These are phyloP conservation scores for Sarocladiaceae sp. DNA, from an alignment of 2,329 filamentous ascomycete species.

Conservation along the genomic window DNA sequence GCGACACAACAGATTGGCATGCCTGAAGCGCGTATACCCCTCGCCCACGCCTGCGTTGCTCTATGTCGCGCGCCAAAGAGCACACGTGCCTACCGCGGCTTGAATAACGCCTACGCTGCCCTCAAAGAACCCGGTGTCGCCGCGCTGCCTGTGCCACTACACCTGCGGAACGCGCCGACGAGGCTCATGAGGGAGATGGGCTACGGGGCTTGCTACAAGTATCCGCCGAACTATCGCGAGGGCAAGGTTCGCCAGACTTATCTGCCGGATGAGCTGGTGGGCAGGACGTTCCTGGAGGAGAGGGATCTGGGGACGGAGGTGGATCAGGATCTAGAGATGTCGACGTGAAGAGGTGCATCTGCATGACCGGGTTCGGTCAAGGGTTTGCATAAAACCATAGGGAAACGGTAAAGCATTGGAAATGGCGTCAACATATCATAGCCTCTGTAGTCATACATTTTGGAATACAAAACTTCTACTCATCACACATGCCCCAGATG, in stretches of 20 bases:
- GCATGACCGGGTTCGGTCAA: neutral
- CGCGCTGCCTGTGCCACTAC: slow-evolving; percentile 73
- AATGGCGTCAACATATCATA: slow-evolving; percentile 2
- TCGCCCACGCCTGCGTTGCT: slow-evolving; percentile 81
- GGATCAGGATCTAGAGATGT: slow-evolving; percentile 59
- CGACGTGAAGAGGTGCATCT: slow-evolving; percentile 15
- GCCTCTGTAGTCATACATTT: neutral
- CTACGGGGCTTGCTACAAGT: slow-evolving; percentile 89
- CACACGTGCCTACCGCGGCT: slow-evolving; percentile 74
- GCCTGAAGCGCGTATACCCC: slow-evolving; percentile 87
- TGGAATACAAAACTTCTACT: neutral
- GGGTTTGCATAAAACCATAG: slow-evolving; percentile 2
- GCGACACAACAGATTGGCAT: slow-evolving; percentile 91
- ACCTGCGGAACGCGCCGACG: slow-evolving; percentile 88
- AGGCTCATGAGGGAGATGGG: slow-evolving; percentile 88
- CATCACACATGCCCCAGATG: too few species aligned
- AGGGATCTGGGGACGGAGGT: slow-evolving; percentile 70
- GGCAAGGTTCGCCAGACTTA: slow-evolving; percentile 84
- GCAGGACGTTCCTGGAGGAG: slow-evolving; percentile 70
- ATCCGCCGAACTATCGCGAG: slow-evolving; percentile 83
- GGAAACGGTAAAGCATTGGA: neutral
- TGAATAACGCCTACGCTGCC: slow-evolving; percentile 74
- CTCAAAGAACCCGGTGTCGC: slow-evolving; percentile 79
- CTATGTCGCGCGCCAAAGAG: slow-evolving; percentile 77
- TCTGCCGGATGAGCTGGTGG: slow-evolving; percentile 69